Conservation (phyloP, 345 rosid genomes). For the Gossypium longicalyx region DNA sequence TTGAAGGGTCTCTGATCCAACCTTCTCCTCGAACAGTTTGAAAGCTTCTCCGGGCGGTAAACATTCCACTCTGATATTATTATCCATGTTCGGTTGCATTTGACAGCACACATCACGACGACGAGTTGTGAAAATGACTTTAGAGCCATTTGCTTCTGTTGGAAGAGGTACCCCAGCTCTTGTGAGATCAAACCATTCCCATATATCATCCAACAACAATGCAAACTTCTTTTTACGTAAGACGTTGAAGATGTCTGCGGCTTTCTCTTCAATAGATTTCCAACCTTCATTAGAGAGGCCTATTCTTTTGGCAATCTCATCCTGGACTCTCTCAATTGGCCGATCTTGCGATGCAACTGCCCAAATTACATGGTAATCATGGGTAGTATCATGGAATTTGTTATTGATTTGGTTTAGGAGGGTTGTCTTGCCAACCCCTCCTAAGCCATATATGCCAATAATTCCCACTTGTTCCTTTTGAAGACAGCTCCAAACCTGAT, state of each 20-base stretch:
- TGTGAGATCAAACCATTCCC: slow-evolving; percentile 13
- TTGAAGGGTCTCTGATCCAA: not conserved
- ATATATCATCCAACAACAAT: slow-evolving; percentile 24
- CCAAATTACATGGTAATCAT: not conserved
- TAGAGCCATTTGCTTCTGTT: not conserved
- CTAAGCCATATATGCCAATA: slow-evolving; percentile 16
- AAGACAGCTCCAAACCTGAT: not conserved
- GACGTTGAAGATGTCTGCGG: not conserved
- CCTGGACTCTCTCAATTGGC: not conserved
- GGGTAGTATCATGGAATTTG: not conserved
- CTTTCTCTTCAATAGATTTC: not conserved
- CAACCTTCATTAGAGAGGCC: not conserved
- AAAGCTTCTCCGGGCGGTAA: not conserved
- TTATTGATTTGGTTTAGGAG: slow-evolving; percentile 9
- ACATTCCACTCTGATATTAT: not conserved
- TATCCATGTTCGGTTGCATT: not conserved
- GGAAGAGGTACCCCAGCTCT: slow-evolving; percentile 18
- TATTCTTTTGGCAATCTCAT: not conserved
- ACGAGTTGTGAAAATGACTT: slow-evolving; percentile 7
- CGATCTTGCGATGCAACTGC: not conserved
- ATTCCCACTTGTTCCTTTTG: not conserved
- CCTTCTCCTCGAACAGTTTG: not conserved
- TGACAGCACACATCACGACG: not conserved
- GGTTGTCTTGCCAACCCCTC: slow-evolving; percentile 23
- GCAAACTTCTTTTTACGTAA: slow-evolving; percentile 8